Base-by-base conservation (phyloP, 345 rosid genomes). In the Lepidium aucheri region DNA sequence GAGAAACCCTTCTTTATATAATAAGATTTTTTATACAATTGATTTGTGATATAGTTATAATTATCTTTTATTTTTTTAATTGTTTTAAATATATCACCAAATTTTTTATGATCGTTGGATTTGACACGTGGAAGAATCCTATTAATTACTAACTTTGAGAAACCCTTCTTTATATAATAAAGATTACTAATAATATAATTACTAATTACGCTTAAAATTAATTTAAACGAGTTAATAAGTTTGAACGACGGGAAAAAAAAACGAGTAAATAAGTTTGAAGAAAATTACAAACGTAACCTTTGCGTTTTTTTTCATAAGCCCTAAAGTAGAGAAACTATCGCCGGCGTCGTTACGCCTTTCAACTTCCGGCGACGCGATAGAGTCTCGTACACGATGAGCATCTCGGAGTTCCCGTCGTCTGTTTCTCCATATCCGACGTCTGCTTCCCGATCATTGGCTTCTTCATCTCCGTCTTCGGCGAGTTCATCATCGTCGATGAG, bases 401-500 rank as follows among this genome's bases (percentile, higher is more conserved):
- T n/a, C 18, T 54, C 64, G 9, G 59, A 67, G 53, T 67, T 67
- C 46, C 73, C 73, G 6, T 47, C 65, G 53, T 53, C 65, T 62
- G 57, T 24, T 45, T 74, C 77, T 59, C 73, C 77, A 35, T 44
- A 68, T 26, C 69, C 73, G 16, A 65, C 80, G 24, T 70, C 72
- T 58, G 73, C 81, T 9, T 35, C 82, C 1, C 77, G 83, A 6
- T 69, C 65, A 43, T 50, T 75, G 22, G 40, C 35, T 63, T 45
- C 75, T 53, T 2, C 54, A 32, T 69, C 65, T 68, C 24, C 63
- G 18, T 68, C 65, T 71, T 61, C 77, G 38, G 73, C 81, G 35
- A 78, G 64, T 59, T 70, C 75, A 6, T 51, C 87, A 7, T 82
- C 86, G 0, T 76, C 73, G 53, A 54, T 74, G 53, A 82, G 97